Base-by-base conservation (phyloP, 306 rosid genomes). In the Ziziphus jujuba region DNA sequence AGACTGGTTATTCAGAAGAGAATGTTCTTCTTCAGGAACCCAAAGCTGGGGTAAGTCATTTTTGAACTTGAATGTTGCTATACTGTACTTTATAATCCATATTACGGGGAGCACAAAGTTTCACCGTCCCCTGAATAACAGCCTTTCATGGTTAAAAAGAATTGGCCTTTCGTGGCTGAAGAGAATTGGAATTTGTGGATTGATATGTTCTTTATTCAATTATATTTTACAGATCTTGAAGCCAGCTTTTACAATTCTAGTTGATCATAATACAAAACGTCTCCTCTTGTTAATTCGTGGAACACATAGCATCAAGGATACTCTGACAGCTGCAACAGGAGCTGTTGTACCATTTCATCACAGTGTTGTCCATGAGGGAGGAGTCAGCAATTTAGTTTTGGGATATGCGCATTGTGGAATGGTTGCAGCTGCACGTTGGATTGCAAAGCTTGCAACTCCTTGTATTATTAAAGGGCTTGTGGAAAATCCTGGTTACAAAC, bases 351-450 rank as follows among this genome's bases (percentile, higher is more conserved):
- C 99, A 23, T 93, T 90, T 82, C 96, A 88, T 85, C 99, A 88
- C 59, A 81, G 85, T 72, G 87, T 93, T 64, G 92, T 90, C 67
- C 77, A 82, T 38, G 87, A 86, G 75, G 96, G 95, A 51, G 99
- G 99, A 47, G 92, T 93, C 59, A 83, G 87, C 55, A 75, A 93
- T 72, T 77, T 93, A 84, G 96, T 93, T 73, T 79, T 93, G 77
- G 98, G 96, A 33, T 90, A 93, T 82, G 98, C 97, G 0, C 98
- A 90, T 77, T 85, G 96, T 82, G 99, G 97, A 75, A 93, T 93
- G 97, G 91, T 84, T 70, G 97, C 99, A 35, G 97, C 99, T 47
- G 97, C 97, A 69, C 87, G 96, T 59, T 93, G 99, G 97, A 93
- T 93, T 67, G 95, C 95, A 28, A 88, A 83, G 80, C 87, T 93